These are phyloP conservation scores for Cardiospermum halicacabum DNA, from an alignment of 345 rosid species.

Conservation along the genomic window DNA sequence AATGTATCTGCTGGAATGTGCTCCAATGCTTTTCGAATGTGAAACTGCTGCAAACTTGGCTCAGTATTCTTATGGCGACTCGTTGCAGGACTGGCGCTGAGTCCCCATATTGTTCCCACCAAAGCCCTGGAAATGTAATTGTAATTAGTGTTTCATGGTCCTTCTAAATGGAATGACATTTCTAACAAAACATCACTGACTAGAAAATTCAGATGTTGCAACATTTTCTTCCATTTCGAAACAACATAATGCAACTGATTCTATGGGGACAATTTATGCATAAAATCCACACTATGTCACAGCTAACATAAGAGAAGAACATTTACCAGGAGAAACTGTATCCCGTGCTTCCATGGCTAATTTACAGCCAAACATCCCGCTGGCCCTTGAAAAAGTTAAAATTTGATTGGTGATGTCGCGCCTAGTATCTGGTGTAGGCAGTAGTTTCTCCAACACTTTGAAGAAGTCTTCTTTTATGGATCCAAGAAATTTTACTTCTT, in stretches of 20 bases:
- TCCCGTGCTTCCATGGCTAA: constrained; percentile 78
- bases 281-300: not conserved
- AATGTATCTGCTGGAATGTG: constrained; percentile 77
- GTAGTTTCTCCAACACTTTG: constrained; percentile 76
- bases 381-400: constrained; percentile 60
- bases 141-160: constrained; percentile 3
- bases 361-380: constrained; percentile 80
- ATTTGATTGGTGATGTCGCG: constrained; percentile 81
- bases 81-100: constrained; percentile 78
- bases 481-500: constrained; percentile 64
- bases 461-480: constrained; percentile 77
- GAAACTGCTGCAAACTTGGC: constrained; percentile 81
- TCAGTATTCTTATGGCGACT: constrained; percentile 78
- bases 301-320: not conserved
- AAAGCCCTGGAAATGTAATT: constrained; percentile 46
- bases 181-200: too few species aligned
- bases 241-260: not conserved
- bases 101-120: constrained; percentile 98
- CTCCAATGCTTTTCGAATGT: constrained; percentile 71
- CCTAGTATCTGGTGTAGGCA: constrained; percentile 83
- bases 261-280: not conserved
- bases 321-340: constrained; percentile 72
- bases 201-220: not conserved
- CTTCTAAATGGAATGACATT: not conserved
- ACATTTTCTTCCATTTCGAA: not conserved